phyloP scores from a whole-genome alignment of 257 asterid species.

The Paulownia fortunei region DNA sequence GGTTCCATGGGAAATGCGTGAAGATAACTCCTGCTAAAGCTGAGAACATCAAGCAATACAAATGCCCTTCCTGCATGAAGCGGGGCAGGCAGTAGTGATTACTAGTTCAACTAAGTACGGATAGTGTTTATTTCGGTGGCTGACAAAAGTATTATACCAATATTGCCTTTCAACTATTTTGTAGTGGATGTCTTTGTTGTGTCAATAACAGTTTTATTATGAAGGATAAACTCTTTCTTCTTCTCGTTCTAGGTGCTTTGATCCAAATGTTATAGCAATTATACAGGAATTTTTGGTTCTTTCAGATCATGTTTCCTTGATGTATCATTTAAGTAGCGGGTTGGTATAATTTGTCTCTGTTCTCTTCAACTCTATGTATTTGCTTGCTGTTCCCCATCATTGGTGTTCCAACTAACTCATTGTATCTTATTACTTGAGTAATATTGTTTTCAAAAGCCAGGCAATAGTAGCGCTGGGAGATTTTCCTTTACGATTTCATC shows the following conservation, averaged over 20 bases:
- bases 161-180: constrained; percentile 40
- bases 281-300: too few species aligned
- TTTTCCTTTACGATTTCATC: too few species aligned
- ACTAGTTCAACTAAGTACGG: constrained; percentile 33
- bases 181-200: constrained; percentile 42
- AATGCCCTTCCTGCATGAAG: constrained; percentile 95
- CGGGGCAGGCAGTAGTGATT: constrained; percentile 61
- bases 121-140: too few species aligned
- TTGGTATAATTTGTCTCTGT: neutral
- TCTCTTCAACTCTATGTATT: neutral
- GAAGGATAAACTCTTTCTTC: constrained; percentile 25
- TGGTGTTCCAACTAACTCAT: neutral
- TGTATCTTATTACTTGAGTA: neutral
- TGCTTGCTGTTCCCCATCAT: neutral
- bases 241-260: constrained; percentile 33
- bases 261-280: constrained; percentile 34
- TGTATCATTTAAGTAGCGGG: constrained; percentile 29
- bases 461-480: too few species aligned
- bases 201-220: constrained; percentile 31
- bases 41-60: constrained; percentile 90
- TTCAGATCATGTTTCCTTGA: constrained; percentile 32
- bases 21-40: constrained; percentile 96
- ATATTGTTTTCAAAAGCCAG: too few species aligned
- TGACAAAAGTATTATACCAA: constrained; percentile 57
- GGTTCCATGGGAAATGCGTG: constrained; percentile 96